These are phyloP conservation scores for Phytophthora sp. DNA, from an alignment of 352 stramenopile species.

Conservation along the genomic window DNA sequence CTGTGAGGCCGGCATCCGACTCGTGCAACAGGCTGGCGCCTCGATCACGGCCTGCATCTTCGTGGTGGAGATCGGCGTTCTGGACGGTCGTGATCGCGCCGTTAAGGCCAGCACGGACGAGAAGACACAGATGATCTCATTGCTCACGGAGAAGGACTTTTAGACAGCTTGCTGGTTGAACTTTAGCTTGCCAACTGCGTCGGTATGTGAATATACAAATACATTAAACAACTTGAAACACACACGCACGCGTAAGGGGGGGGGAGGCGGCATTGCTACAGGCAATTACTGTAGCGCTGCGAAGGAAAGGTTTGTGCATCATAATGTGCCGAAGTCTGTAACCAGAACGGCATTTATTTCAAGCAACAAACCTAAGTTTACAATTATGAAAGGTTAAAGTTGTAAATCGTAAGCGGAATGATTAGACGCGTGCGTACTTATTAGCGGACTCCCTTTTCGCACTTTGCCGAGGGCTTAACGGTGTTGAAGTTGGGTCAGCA, in stretches of 20 bases:
- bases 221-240: constrained; percentile 19
- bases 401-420: constrained; percentile 13
- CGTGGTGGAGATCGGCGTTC: constrained; percentile 93
- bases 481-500: constrained; percentile 22
- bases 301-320: no score
- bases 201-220: constrained; percentile 24
- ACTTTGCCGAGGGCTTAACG: background rate
- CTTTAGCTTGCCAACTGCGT: background rate
- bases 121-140: constrained; percentile 57
- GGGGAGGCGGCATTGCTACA: no score
- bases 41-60: constrained; percentile 93
- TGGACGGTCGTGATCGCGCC: constrained; percentile 61
- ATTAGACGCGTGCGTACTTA: constrained; percentile 12
- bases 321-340: no score
- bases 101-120: constrained; percentile 44
- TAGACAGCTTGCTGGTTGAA: constrained; percentile 23
- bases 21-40: constrained; percentile 88
- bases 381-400: no score
- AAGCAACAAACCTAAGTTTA: no score
- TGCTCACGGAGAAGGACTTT: constrained; percentile 78
- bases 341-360: background rate
- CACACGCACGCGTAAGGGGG: background rate
- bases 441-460: background rate
- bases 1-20: constrained; percentile 85
- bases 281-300: no score